Evolutionary conservation across 2,329 filamentous ascomycete species (phyloP).

Genomic region (Tolypocladium guangdongense): DNA sequence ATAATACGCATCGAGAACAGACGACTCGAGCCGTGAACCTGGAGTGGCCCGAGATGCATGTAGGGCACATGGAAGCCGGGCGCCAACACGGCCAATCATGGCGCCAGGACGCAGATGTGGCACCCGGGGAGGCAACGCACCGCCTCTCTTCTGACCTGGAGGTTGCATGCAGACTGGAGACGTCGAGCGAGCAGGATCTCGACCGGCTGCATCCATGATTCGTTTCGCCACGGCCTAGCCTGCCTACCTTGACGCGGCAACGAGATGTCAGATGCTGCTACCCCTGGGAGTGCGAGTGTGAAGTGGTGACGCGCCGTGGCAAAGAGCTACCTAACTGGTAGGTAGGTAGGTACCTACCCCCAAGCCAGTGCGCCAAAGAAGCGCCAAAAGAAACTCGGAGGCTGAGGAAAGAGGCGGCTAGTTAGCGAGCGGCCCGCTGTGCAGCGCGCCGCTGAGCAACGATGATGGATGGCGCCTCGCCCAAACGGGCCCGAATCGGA

Average conservation of each 20-base stretch:
- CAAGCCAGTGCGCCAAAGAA: neutral
- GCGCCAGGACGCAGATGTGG: slow-evolving; percentile 1
- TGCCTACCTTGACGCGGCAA: slow-evolving; percentile 1
- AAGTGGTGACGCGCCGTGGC: no score
- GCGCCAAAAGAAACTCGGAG: neutral
- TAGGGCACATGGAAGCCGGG: slow-evolving; percentile 13
- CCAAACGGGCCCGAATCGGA: neutral
- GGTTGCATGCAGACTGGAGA: neutral
- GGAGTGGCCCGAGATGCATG: slow-evolving; percentile 3
- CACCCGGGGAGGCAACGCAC: neutral
- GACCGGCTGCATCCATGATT: slow-evolving; percentile 2
- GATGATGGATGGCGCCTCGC: neutral
- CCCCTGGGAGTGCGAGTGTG: no score
- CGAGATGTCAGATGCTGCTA: neutral
- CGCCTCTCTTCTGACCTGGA: neutral
- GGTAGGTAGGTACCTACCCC: no score
- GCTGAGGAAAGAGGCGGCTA: neutral
- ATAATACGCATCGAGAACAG: neutral
- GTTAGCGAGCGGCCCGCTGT: neutral
- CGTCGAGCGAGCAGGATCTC: neutral
- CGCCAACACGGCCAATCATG: slow-evolving; percentile 25
- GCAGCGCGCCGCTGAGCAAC: neutral
- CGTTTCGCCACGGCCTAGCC: slow-evolving; percentile 7
- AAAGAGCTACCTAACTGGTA: no score
- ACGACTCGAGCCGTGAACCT: no score